Evolutionary conservation across 345 rosid species (phyloP), one percentile per base, ranked within the genome.

Genomic region (Ceriops decandra): DNA sequence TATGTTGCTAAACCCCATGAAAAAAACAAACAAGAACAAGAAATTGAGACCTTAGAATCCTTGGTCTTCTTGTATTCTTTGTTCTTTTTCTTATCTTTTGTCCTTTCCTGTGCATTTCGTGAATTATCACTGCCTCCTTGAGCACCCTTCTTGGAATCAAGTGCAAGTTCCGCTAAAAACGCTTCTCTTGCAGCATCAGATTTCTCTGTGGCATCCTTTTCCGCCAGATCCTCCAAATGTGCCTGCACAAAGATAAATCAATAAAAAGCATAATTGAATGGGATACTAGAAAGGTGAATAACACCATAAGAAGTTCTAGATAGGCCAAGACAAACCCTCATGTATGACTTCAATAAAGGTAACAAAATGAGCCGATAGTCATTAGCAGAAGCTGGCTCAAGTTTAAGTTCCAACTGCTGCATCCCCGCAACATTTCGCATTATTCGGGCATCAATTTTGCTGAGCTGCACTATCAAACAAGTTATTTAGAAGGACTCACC

Each of bases 181-280:
- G 99, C 97, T 78, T 95, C 95, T 66, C 95, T 81, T n/a, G 92
- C 99, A 75, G 99, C 99, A 82, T 95, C 95, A 77, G 99, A 87
- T 84, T 87, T 91, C 85, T 91, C 95, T 42, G 86, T 91, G 65
- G 96, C 99, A 85, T 90, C 88, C 82, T 88, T 91, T 83, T 91
- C 95, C 51, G 93, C 96, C 78, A 90, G 85, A 75, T 86, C 88
- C 89, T 91, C 97, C 81, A 95, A 84, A 79, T 75, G 87, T 67
- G 88, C 86, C 99, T 95, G 70, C 52, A 60, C 68, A 36, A 63
- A 38, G 36, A 28, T 2, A 26, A 35, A 69, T 51, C 21, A 10
- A 17, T 21, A 30, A 47, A 21, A 63, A 22, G 51, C 49, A 60
- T 42, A 53, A 24, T 46, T 36, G 16, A 26, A 60, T 68, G 30